Conservation (phyloP, 23 red algal species). For the Pyropia yezoensis region DNA sequence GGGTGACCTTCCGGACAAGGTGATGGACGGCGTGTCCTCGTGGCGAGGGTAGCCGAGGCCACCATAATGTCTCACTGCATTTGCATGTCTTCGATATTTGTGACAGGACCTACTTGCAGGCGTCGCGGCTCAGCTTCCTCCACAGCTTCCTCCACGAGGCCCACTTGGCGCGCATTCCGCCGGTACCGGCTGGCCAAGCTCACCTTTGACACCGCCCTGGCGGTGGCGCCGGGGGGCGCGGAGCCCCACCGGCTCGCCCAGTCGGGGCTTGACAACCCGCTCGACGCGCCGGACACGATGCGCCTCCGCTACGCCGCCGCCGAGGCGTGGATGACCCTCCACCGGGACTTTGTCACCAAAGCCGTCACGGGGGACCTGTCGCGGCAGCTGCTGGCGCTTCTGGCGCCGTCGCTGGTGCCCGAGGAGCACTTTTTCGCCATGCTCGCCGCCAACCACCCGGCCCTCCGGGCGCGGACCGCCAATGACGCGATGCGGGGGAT, state of each 20-base stretch:
- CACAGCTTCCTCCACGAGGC: not conserved
- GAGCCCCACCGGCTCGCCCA: not conserved
- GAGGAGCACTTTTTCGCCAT: conserved; percentile 20
- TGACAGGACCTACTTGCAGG: too few relatives aligned
- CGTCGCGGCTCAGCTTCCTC: conserved; percentile 1
- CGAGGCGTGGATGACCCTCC: conserved; percentile 16
- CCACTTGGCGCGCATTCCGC: not conserved
- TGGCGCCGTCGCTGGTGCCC: conserved; percentile 1
- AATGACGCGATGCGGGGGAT: conserved; percentile 4
- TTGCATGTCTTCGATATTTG: too few relatives aligned
- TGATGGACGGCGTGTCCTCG: too few relatives aligned
- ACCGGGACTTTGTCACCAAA: not conserved
- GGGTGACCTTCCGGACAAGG: too few relatives aligned
- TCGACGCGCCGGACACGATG: not conserved
- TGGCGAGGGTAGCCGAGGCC: too few relatives aligned
- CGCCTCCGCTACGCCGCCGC: conserved; percentile 4
- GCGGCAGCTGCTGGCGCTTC: not conserved
- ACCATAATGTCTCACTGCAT: too few relatives aligned
- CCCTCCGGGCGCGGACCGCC: not conserved
- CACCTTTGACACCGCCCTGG: conserved; percentile 11
- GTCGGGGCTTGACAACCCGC: not conserved
- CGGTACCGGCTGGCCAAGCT: conserved; percentile 3
- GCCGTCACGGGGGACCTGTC: conserved; percentile 2
- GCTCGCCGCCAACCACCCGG: conserved; percentile 11
- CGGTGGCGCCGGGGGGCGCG: conserved; percentile 1